Base-by-base conservation (phyloP, 1,139 yeast genomes). In the Tardiomyces digboiensis region DNA sequence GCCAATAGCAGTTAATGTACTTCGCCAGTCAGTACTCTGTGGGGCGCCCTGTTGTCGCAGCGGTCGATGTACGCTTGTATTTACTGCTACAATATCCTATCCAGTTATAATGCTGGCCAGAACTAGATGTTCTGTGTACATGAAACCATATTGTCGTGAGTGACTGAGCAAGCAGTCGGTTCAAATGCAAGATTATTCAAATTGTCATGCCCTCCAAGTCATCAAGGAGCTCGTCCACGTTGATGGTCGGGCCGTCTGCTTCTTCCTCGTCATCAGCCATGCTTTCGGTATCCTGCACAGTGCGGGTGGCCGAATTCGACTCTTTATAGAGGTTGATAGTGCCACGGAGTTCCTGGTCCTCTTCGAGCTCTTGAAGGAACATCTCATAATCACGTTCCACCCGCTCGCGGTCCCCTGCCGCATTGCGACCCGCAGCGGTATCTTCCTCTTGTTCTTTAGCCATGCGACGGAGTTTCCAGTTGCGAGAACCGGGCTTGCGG, bases 391-490 rank as follows among this genome's bases (percentile, higher is more conserved):
- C 97, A 66, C 80, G 80, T 66, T 87, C 96, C 4, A 94, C 93
- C 57, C 87, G 76, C 63, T 85, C 96, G 20, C 46, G 44, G 2
- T 52, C 48, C 41, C 65, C 82, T 82, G 55, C 84, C 89, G 69
- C 82, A 54, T 82, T 93, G 52, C 74, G 72, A 64, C 50, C 42
- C 23, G 51, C 43, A 16, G 50, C 40, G 14, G 49, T 54, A 21
- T 52, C 57, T 8, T 82, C 88, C 50, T 85, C 81, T 66, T 89
- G 94, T 68, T 93, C 98, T 62, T 75, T 85, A 39, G 97, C 97
- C 97, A 93, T 89, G 75, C 98, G 84, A 81, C 86, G 86, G 67
- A 91, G 79, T 69, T 85, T 87, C 96, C 97, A 88, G 76, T 81
- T 82, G 49, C 76, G 66, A 67, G 79, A 82, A 47, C 50, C 47